Conservation (phyloP, 768 basidiomycete species). For the Boletus insuetus region DNA sequence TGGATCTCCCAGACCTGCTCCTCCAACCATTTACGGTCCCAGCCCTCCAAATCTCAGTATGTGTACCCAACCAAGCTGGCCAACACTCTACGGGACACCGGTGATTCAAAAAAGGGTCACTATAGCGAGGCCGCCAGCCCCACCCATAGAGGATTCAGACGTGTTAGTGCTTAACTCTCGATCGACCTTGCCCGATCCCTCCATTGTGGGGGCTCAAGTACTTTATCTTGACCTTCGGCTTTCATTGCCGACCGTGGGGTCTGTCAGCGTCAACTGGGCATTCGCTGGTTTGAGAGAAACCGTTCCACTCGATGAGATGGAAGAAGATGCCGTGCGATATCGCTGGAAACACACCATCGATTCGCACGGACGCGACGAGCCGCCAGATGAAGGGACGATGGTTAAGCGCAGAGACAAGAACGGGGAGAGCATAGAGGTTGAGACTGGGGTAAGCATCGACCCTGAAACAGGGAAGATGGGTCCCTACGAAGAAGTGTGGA, state of each 20-base stretch:
- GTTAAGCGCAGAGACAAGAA: neutral
- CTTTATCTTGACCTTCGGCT: conserved; percentile 22
- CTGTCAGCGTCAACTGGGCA: neutral
- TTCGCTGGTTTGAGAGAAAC: conserved; percentile 6
- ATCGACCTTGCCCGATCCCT: neutral
- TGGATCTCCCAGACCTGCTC: too few relatives aligned
- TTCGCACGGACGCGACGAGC: conserved; percentile 8
- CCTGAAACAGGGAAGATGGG: conserved; percentile 14
- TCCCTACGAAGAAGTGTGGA: conserved; percentile 21
- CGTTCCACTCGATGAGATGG: neutral
- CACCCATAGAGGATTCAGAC: conserved; percentile 17
- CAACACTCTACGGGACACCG: neutral
- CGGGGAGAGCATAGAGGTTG: neutral
- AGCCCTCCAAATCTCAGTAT: too few relatives aligned
- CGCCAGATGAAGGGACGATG: conserved; percentile 15
- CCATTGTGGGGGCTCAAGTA: neutral
- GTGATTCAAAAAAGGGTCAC: conserved; percentile 7
- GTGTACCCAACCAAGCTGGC: too few relatives aligned
- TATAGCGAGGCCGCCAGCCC: conserved; percentile 7
- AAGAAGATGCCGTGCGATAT: conserved; percentile 6
- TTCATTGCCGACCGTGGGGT: neutral
- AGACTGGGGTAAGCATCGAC: conserved; percentile 12
- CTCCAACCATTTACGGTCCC: too few relatives aligned
- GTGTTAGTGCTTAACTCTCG: conserved; percentile 21
- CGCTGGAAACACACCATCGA: conserved; percentile 18